Conservation (phyloP, 2,329 filamentous ascomycete species). For the Ophiosphaerella narmari region DNA sequence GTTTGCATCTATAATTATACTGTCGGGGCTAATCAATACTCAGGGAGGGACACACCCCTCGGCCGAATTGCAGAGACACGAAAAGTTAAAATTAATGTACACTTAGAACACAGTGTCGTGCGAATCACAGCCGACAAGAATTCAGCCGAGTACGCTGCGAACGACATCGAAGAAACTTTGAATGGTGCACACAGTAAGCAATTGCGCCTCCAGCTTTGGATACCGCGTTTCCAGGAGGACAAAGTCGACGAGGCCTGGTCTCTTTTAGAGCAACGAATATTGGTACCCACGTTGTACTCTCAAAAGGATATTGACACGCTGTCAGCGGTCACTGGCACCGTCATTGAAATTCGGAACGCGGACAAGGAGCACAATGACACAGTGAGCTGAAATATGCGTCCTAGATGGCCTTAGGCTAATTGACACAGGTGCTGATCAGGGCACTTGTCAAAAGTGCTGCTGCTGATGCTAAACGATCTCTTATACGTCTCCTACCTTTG, state of each 20-base stretch:
- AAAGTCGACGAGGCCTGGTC: neutral
- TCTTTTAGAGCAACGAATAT: neutral
- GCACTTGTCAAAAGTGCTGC: slow-evolving; percentile 27
- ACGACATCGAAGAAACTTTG: slow-evolving; percentile 38
- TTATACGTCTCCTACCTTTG: slow-evolving; percentile 35
- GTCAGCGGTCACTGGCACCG: slow-evolving; percentile 27
- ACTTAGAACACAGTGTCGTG: slow-evolving; percentile 28
- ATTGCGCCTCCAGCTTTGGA: slow-evolving; percentile 31
- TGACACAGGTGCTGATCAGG: slow-evolving; percentile 31
- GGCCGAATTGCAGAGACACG: slow-evolving; percentile 34
- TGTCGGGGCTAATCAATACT: slow-evolving; percentile 5
- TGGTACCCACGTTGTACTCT: slow-evolving; percentile 15
- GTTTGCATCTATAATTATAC: neutral
- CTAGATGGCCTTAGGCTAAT: slow-evolving; percentile 4
- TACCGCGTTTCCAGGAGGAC: slow-evolving; percentile 14
- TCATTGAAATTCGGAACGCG: slow-evolving; percentile 17
- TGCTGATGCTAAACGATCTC: slow-evolving; percentile 34
- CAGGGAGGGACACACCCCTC: slow-evolving; percentile 26
- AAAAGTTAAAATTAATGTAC: slow-evolving; percentile 37
- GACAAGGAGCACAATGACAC: slow-evolving; percentile 18
- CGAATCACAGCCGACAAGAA: slow-evolving; percentile 46
- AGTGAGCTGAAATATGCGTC: slow-evolving; percentile 12
- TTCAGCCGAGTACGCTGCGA: slow-evolving; percentile 41
- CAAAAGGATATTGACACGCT: slow-evolving; percentile 22
- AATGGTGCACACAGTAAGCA: slow-evolving; percentile 14